A percentile compares a stretch with the other conserved stretches of the same genome.
phyloP scores from a whole-genome alignment of 257 asterid species.

The Thymus quinquecostatus region DNA sequence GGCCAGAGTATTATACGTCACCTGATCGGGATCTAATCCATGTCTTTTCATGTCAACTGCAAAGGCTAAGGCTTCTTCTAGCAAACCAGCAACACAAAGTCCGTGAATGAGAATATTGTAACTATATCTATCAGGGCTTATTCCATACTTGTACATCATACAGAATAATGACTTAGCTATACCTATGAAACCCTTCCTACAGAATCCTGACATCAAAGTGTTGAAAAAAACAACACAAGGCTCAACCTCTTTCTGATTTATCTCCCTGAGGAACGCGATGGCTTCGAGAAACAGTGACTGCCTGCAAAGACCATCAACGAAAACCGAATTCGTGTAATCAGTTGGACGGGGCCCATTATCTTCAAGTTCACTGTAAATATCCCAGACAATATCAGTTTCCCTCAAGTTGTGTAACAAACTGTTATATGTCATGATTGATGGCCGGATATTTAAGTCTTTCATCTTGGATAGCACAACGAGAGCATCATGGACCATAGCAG shows the following conservation, averaged over 20 bases:
- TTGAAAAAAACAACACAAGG: conserved; percentile 61
- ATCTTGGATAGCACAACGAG: conserved; percentile 63
- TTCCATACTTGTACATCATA: conserved; percentile 71
- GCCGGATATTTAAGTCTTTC: conserved; percentile 58
- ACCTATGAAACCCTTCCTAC: conserved; percentile 63
- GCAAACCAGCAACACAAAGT: conserved; percentile 60
- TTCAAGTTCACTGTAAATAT: conserved; percentile 53
- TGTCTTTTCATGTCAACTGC: conserved; percentile 67
- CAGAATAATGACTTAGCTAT: conserved; percentile 68
- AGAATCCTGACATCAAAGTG: conserved; percentile 68
- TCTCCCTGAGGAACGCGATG: conserved; percentile 49
- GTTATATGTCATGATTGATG: conserved; percentile 65
- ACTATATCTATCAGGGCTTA: conserved; percentile 67
- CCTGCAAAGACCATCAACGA: conserved; percentile 68
- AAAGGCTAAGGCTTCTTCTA: conserved; percentile 71
- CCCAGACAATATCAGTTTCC: conserved; percentile 57
- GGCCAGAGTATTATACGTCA: conserved; percentile 66
- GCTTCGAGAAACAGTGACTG: conserved; percentile 71
- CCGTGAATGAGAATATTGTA: conserved; percentile 75
- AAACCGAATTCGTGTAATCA: conserved; percentile 58
- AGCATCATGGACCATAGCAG: conserved; percentile 68
- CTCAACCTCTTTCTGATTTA: conserved; percentile 44
- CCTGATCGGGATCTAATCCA: conserved; percentile 69
- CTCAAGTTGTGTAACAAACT: conserved; percentile 66
- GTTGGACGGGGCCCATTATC: conserved; percentile 49